Evolutionary conservation across 495 filamentous ascomycete species (phyloP).

Genomic region (Astrocystis sublimbata): DNA sequence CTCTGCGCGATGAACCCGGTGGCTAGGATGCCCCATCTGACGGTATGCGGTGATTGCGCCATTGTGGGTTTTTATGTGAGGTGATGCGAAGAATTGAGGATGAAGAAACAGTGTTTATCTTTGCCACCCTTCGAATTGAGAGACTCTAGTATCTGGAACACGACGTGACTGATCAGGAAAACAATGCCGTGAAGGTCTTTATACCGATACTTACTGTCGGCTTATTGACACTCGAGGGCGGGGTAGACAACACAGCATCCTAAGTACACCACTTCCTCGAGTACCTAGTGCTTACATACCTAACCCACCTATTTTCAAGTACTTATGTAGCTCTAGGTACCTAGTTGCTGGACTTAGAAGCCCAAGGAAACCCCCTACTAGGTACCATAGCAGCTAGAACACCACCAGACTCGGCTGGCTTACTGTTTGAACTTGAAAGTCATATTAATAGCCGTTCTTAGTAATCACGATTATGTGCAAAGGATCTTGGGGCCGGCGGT

Average conservation of each 20-base stretch:
- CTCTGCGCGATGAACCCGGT: constrained; percentile 78
- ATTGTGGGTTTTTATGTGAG: constrained; percentile 32
- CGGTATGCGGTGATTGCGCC: constrained; percentile 56
- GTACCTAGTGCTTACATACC: too few species aligned
- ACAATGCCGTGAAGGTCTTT: background rate
- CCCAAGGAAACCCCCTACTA: background rate
- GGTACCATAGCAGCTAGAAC: background rate
- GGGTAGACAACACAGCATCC: constrained; percentile 2
- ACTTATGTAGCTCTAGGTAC: too few species aligned
- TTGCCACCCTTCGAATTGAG: background rate
- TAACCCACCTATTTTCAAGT: too few species aligned
- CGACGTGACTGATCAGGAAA: background rate
- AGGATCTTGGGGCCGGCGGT: constrained; percentile 2
- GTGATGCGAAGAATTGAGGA: background rate
- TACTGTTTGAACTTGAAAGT: constrained; percentile 4
- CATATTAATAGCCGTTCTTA: background rate
- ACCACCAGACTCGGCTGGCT: background rate
- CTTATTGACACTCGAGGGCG: constrained; percentile 10
- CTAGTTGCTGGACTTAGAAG: background rate
- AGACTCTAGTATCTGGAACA: background rate
- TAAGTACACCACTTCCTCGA: background rate
- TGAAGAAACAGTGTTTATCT: background rate
- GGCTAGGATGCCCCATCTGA: constrained; percentile 82
- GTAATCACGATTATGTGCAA: background rate
- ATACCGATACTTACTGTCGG: background rate